Conservation (phyloP, 208 protist species). For the Trypanosoma caninum region DNA sequence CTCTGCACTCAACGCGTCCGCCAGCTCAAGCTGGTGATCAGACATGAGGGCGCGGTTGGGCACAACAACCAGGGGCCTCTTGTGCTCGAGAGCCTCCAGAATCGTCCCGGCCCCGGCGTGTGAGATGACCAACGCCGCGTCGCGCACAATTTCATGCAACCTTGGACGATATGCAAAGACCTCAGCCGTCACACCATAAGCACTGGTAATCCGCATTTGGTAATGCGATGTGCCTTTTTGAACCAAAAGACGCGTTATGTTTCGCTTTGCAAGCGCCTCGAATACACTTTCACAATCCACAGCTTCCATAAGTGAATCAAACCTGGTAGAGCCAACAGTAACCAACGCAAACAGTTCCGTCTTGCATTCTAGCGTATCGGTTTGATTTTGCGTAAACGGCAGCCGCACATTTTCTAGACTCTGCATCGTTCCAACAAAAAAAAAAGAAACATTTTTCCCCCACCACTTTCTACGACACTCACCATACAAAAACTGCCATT, state of each 20-base stretch:
- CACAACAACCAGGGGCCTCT: conserved; percentile 66
- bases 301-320: conserved; percentile 56
- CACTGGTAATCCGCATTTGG: conserved; percentile 3
- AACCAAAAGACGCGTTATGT: conserved; percentile 57
- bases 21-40: conserved; percentile 88
- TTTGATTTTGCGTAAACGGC: background rate
- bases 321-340: conserved; percentile 89
- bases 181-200: conserved; percentile 48
- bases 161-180: conserved; percentile 66
- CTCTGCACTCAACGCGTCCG: conserved; percentile 37
- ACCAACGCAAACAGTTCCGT: conserved; percentile 46
- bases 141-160: conserved; percentile 41
- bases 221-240: conserved; percentile 64
- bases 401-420: background rate
- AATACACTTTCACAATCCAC: conserved; percentile 39
- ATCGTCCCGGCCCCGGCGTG: conserved; percentile 92
- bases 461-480: background rate
- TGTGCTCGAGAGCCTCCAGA: conserved; percentile 75
- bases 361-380: background rate
- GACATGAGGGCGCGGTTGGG: conserved; percentile 87
- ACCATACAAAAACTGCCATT: conserved; percentile 60
- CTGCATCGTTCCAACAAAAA: background rate
- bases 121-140: conserved; percentile 70
- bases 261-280: conserved; percentile 29
- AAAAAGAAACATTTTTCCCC: conserved; percentile 3